phyloP scores from a whole-genome alignment of 345 rosid genomes.

The Syzygium aromaticum region DNA sequence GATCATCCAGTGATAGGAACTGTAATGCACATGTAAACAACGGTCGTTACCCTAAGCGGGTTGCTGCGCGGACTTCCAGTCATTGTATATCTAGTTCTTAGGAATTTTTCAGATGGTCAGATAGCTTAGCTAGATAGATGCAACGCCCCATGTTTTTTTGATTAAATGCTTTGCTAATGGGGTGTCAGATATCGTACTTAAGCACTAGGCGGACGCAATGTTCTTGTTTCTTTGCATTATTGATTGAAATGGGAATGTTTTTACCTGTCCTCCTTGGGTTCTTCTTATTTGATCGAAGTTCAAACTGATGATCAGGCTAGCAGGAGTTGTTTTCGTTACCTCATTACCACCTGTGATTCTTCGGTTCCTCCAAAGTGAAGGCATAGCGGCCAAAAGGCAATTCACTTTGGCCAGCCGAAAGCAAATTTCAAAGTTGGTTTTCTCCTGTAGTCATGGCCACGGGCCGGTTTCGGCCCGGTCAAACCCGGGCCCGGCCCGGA shows the following conservation, averaged over 20 bases:
- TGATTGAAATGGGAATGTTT: not conserved
- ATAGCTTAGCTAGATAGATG: slow-evolving; percentile 11
- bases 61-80: slow-evolving; percentile 31
- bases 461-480: too few relatives aligned
- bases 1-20: slow-evolving; percentile 15
- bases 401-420: not conserved
- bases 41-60: slow-evolving; percentile 27
- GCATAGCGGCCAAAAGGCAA: not conserved
- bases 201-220: not conserved
- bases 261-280: not conserved
- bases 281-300: not conserved
- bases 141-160: slow-evolving; percentile 17
- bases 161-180: slow-evolving; percentile 18
- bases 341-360: not conserved
- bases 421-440: not conserved
- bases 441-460: too few relatives aligned
- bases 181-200: slow-evolving; percentile 3
- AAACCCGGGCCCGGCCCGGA: too few relatives aligned
- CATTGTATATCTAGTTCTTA: slow-evolving; percentile 7
- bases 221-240: not conserved
- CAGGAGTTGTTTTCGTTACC: not conserved
- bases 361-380: not conserved
- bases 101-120: slow-evolving; percentile 7
- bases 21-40: slow-evolving; percentile 29
- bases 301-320: not conserved